phyloP scores from a whole-genome alignment of 1,284 basidiomycete species.

The Naganishia cerealis region DNA sequence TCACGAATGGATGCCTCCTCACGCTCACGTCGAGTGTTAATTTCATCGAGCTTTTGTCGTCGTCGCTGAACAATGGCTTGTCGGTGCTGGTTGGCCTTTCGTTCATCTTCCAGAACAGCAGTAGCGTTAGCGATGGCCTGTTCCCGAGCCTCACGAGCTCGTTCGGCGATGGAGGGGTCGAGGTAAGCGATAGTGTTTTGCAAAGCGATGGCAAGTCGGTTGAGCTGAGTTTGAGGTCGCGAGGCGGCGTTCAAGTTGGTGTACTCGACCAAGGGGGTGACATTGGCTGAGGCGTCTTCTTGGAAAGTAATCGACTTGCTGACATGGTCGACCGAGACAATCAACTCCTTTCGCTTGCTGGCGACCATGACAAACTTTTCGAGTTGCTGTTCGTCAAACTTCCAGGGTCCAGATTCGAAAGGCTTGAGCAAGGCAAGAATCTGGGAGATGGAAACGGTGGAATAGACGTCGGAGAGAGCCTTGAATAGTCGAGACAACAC shows the following conservation, averaged over 20 bases:
- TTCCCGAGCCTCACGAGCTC: conserved; percentile 43
- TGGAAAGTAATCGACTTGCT: conserved; percentile 81
- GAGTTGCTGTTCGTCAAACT: conserved; percentile 68
- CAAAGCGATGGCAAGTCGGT: conserved; percentile 70
- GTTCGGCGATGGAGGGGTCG: conserved; percentile 51
- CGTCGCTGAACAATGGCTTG: conserved; percentile 81
- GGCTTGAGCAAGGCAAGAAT: conserved; percentile 75
- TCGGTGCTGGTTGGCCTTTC: conserved; percentile 72
- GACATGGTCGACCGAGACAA: conserved; percentile 86
- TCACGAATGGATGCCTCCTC: conserved; percentile 82
- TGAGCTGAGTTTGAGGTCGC: conserved; percentile 69
- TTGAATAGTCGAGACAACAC: conserved; percentile 90
- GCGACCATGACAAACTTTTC: conserved; percentile 93
- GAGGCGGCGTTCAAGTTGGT: conserved; percentile 52
- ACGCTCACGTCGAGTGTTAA: conserved; percentile 81
- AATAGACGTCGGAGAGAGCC: conserved; percentile 92
- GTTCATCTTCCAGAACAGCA: conserved; percentile 61
- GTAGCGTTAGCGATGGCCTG: conserved; percentile 54
- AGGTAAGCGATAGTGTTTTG: conserved; percentile 66
- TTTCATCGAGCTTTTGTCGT: conserved; percentile 82
- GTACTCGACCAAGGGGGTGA: conserved; percentile 45
- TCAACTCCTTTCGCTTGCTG: conserved; percentile 82
- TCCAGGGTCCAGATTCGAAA: conserved; percentile 62
- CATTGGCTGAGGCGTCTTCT: conserved; percentile 59
- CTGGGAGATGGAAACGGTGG: conserved; percentile 76